Base-by-base conservation (phyloP, 768 basidiomycete species). In the Leccinum arenicola region DNA sequence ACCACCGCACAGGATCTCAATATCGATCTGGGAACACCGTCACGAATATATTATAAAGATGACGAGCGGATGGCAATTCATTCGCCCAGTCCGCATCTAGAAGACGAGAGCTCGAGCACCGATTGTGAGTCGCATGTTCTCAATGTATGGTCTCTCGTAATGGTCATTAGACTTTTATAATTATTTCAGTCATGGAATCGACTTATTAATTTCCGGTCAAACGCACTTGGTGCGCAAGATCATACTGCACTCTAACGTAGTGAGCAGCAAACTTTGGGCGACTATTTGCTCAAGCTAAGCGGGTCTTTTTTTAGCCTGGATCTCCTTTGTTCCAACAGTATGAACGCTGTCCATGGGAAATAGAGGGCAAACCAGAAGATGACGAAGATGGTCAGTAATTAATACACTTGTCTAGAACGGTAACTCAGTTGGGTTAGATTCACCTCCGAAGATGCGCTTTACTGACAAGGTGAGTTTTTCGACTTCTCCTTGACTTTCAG, bases 261-360 rank as follows among this genome's bases (percentile, higher is more conserved):
- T 95, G 68, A 73, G 86, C 61, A 52, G 47, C 15, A 54, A 45
- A 4, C n/a, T 43, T 38, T 29, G 3, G 9, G 10, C 2, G 2
- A 51, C 38, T 52, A 25, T 36, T 38, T 53, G 8, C 54, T 40
- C 43, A 38, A 55, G 50, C 48, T 52, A n/a, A 58, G 59, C 27
- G 19, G 33, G 23, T 14, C 54, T 14, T 55, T 29, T 45, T 4
- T 23, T 25, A 96, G 94, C 89, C 91, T 31, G 94, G 94, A 6
- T 87, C 93, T 1, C 87, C 93, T 4, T 74, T 93, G 23, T 97
- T 97, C 68, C 94, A 97, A 69, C 80, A 88, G 12, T 94, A 95
- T 70, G 92, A 94, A 67, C 87, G 93, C 36, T 96, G 94, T 72
- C 89, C 87, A 45, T 97, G 94, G 94, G 86, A 89, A 68, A 82